phyloP scores from a whole-genome alignment of 257 asterid genomes.

The Euphrasia confusa region DNA sequence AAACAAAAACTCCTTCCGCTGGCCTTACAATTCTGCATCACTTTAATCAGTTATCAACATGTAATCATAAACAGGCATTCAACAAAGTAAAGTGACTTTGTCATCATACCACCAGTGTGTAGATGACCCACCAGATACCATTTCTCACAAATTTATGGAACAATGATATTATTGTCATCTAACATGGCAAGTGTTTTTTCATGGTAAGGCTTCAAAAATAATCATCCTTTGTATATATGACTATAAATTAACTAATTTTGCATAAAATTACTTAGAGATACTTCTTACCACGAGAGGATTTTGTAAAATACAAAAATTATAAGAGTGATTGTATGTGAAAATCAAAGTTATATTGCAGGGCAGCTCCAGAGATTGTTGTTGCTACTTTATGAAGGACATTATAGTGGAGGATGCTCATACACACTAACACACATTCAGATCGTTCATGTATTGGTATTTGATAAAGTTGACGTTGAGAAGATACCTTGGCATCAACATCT shows the following conservation, averaged over 20 bases:
- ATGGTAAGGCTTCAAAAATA: constrained; percentile 11
- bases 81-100: constrained; percentile 7
- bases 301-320: no score
- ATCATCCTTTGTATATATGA: not conserved
- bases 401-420: not conserved
- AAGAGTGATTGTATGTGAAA: no score
- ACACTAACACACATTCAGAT: constrained; percentile 19
- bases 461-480: constrained; percentile 16
- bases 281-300: no score
- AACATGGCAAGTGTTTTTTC: constrained; percentile 14
- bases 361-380: no score
- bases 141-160: constrained; percentile 15
- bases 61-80: constrained; percentile 11
- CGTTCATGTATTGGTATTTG: constrained; percentile 12
- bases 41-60: constrained; percentile 25
- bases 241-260: not conserved
- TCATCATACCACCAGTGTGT: constrained; percentile 1
- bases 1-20: constrained; percentile 82
- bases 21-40: constrained; percentile 81
- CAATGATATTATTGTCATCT: constrained; percentile 21
- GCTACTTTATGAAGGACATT: no score
- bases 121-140: not conserved
- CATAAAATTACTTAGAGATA: not conserved
- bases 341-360: no score
- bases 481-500: constrained; percentile 98